phyloP scores from a whole-genome alignment of 2,329 filamentous ascomycete species.

The Celoporthe dispersa region DNA sequence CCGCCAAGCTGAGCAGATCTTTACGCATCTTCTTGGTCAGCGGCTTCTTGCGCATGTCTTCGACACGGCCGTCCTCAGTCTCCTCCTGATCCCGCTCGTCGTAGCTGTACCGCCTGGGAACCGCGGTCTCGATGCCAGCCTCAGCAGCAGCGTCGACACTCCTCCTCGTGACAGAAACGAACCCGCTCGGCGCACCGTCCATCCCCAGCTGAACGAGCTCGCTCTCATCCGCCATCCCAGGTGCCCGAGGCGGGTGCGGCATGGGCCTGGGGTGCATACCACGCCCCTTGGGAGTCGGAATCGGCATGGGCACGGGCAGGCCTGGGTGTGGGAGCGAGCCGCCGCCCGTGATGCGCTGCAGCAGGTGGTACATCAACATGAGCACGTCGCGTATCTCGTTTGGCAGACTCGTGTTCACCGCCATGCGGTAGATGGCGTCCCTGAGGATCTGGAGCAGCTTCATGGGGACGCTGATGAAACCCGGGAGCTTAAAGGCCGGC shows the following conservation, averaged over 20 bases:
- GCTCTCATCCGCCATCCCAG: background rate
- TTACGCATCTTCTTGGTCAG: slow-evolving; percentile 5
- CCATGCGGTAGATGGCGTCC: slow-evolving; percentile 8
- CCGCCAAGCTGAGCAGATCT: background rate
- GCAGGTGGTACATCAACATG: slow-evolving; percentile 2
- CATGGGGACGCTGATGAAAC: slow-evolving; percentile 11
- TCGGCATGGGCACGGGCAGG: too few species aligned
- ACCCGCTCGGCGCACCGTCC: background rate
- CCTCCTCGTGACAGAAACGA: slow-evolving; percentile 11
- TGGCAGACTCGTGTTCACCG: background rate
- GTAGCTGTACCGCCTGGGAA: background rate
- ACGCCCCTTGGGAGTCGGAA: background rate
- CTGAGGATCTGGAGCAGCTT: slow-evolving; percentile 6
- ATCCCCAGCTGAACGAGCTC: background rate
- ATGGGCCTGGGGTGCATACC: background rate
- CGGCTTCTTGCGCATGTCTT: background rate
- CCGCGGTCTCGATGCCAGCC: background rate
- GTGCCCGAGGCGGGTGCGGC: background rate
- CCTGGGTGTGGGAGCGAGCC: background rate
- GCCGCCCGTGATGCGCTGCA: slow-evolving; percentile 11
- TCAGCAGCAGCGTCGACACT: background rate
- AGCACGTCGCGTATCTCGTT: background rate
- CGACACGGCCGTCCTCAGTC: background rate
- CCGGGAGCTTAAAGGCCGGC: slow-evolving; percentile 2
- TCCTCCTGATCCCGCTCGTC: background rate